These are phyloP conservation scores for Ambrosiella xylebori DNA, from an alignment of 2,329 filamentous ascomycete genomes.

Conservation along the genomic window DNA sequence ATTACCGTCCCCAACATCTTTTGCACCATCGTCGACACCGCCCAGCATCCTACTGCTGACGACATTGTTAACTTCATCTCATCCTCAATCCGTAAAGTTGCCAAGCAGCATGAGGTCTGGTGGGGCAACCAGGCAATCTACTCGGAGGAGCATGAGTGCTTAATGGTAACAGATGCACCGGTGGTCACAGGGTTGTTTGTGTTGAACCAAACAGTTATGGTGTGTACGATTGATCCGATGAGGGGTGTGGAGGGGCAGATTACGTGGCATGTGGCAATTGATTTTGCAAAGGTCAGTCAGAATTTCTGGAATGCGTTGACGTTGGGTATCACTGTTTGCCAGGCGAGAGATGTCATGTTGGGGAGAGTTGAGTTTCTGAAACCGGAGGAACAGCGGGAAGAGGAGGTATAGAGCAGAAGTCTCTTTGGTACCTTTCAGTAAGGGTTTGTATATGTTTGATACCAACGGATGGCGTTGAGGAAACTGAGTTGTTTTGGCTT, in stretches of 20 bases:
- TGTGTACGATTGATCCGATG: slow-evolving; percentile 25
- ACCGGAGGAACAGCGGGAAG: not conserved
- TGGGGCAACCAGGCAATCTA: slow-evolving; percentile 16
- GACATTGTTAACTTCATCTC: slow-evolving; percentile 23
- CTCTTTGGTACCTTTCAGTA: too few relatives aligned
- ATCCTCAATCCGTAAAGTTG: slow-evolving; percentile 21
- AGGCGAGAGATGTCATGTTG: slow-evolving; percentile 11
- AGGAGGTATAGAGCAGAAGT: too few relatives aligned
- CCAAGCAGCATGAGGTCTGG: slow-evolving; percentile 22
- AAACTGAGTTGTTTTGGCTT: too few relatives aligned
- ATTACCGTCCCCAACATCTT: slow-evolving; percentile 24
- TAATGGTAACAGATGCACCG: slow-evolving; percentile 17
- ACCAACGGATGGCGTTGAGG: too few relatives aligned
- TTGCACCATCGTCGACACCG: slow-evolving; percentile 22
- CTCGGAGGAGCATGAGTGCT: not conserved
- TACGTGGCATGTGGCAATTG: slow-evolving; percentile 26
- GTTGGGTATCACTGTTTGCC: slow-evolving; percentile 19
- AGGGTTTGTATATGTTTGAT: too few relatives aligned
- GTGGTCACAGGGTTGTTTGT: slow-evolving; percentile 29
- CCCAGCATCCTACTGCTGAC: slow-evolving; percentile 8
- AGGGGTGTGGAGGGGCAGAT: slow-evolving; percentile 22
- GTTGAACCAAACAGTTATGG: slow-evolving; percentile 23
- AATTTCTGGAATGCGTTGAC: slow-evolving; percentile 30
- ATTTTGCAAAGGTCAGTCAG: slow-evolving; percentile 24
- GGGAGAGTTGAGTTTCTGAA: slow-evolving; percentile 4